Percentiles rank a stretch among this genome's conserved stretches.
Evolutionary conservation across 768 basidiomycete species (phyloP).

Genomic region (Serendipita sp.): DNA sequence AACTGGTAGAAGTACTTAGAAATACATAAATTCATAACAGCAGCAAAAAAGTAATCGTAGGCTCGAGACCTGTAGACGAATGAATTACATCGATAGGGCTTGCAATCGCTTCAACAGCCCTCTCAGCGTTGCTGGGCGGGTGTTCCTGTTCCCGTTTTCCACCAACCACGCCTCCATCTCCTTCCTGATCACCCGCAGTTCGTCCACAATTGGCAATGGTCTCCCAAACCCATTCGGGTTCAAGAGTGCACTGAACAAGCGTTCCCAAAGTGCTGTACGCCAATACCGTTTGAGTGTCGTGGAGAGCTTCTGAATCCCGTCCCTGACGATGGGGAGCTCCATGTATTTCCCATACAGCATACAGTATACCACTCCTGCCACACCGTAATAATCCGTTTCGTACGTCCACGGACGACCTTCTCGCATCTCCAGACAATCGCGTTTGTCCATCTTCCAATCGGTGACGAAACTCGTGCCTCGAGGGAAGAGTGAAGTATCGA

Average conservation of each 20-base stretch:
- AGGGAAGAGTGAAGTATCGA: slow-evolving; percentile 75
- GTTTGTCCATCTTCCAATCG: slow-evolving; percentile 77
- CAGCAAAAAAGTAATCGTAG: background rate
- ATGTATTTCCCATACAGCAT: slow-evolving; percentile 96
- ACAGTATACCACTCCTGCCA: slow-evolving; percentile 86
- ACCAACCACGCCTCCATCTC: slow-evolving; percentile 85
- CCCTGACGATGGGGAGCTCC: slow-evolving; percentile 40
- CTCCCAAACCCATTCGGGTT: slow-evolving; percentile 58
- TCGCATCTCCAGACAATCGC: slow-evolving; percentile 85
- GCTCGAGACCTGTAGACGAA: background rate
- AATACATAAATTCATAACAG: background rate
- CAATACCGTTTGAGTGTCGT: slow-evolving; percentile 87
- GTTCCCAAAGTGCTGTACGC: slow-evolving; percentile 76
- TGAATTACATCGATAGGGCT: background rate
- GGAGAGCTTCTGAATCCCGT: slow-evolving; percentile 30
- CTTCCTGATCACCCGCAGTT: slow-evolving; percentile 42
- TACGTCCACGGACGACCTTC: slow-evolving; percentile 78
- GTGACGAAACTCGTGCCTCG: slow-evolving; percentile 61
- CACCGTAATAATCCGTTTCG: slow-evolving; percentile 93
- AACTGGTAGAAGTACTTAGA: background rate
- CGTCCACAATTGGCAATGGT: slow-evolving; percentile 52
- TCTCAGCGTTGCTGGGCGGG: background rate
- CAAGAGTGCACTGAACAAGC: slow-evolving; percentile 69
- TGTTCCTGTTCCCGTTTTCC: slow-evolving; percentile 71
- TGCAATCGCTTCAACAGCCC: background rate